Base-by-base conservation (phyloP, 345 rosid genomes). In the Citrus trifoliata region DNA sequence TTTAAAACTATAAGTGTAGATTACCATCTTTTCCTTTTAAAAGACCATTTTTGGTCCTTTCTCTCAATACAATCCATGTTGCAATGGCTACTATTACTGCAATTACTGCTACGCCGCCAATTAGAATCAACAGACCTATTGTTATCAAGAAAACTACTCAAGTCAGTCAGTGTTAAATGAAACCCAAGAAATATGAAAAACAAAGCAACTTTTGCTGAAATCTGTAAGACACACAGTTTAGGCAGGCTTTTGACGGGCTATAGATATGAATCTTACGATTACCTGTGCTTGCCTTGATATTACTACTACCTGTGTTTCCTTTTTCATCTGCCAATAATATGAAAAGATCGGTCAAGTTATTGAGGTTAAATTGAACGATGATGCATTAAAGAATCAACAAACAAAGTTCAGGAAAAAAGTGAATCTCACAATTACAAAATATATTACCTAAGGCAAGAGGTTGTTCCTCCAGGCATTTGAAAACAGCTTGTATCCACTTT, bases 391-490 rank as follows among this genome's bases (percentile, higher is more conserved):
- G 22, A 63, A 24, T 35, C 28, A 19, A 56, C 53, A 18, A 46
- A 35, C 5, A 33, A 32, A 48, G 14, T 10, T 42, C 4, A 38
- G 18, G 24, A 32, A 48, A 58, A 59, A 58, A 67, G 6, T 9
- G 13, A 24, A 48, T 69, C 18, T 67, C 70, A n/a, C 6, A 61
- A 10, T 28, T 24, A 22, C 32, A 35, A 30, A 53, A 25, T 58
- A 7, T 1, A 21, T 79, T 84, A 87, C 87, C 85, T 80, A 42
- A 40, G n/a, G 71, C 40, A 70, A 75, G 66, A 64, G 27, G 75
- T 68, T 82, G 80, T 9, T 73, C 76, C 37, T 81, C 53, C 3
- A 90, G 86, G 83, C 91, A 90, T n/a, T 81, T 40, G 56, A 82
- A 84, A 48, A 85, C 70, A 10, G 79, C 80, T 22, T 68, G 71